Base-by-base conservation (phyloP, 2,329 filamentous ascomycete genomes). In the Orbilia brochopaga region DNA sequence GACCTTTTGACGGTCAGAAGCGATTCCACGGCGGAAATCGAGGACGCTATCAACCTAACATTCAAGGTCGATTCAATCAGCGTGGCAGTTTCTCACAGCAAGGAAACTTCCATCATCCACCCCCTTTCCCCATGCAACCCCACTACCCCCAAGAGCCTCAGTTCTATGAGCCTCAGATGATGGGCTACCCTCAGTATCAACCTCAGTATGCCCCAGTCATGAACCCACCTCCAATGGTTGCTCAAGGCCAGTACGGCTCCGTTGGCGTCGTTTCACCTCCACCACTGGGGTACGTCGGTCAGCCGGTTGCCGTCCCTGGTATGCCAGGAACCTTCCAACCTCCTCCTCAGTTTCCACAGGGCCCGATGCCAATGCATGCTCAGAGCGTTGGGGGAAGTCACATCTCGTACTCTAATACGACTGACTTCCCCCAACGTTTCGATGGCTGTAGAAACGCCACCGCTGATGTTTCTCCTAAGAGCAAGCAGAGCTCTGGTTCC, bases 51-150 rank as follows among this genome's bases (percentile, higher is more conserved):
- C 59, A 46, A 35, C 40, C 48, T 8, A 64, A 60, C 37, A 40
- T 27, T 21, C 61, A 50, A 15, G 60, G 54, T 1, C 67, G 67
- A 27, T 72, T 72, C 51, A 72, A 72, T 51, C 48, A 72, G 13
- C 54, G 60, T 7, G 40, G 51, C 27, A 21, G 30, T 17, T 72
- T 72, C 27, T 40, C 51, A 7, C 59, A 46, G 2, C 55, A 64
- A 24, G 67, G 55, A 13, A 60, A 57, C 17, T 63, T 52, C 19
- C 21, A 63, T 11, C 40, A 44, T n/a, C 50, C 48, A 8, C 35
- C 59, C 15, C 55, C 50, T 19, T 72, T 54, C 17, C 67, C 51
- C 7, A 44, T 50, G 30, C 60, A 60, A 44, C 40, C 40, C 4
- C 40, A 44, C 17, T 44, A 44, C 44, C 44, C 2, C 8, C 44